Conservation (phyloP, 148 eudicot genomes). For the Chenopodium suecicum region DNA sequence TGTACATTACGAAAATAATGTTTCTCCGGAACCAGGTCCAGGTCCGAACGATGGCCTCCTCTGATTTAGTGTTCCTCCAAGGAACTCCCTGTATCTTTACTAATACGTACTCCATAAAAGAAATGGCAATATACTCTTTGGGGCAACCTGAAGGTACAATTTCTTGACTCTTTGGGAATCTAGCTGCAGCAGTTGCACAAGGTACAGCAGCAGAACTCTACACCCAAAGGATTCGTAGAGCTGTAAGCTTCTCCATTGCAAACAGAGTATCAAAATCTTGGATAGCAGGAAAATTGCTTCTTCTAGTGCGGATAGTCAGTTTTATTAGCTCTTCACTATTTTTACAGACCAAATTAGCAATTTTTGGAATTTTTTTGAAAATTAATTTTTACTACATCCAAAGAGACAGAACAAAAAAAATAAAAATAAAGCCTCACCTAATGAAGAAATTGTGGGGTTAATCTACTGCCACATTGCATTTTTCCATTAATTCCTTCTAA, state of each 20-base stretch:
- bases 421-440: no score
- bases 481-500: no score
- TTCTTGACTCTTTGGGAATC: slow-evolving; percentile 11
- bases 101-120: not conserved
- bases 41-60: slow-evolving; percentile 14
- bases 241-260: not conserved
- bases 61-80: slow-evolving; percentile 10
- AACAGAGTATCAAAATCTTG: not conserved
- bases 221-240: slow-evolving; percentile 17
- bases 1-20: not conserved
- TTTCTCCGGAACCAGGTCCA: not conserved
- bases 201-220: not conserved
- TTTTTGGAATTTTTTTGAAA: no score
- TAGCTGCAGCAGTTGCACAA: not conserved
- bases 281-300: slow-evolving; percentile 8
- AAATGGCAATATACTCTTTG: not conserved
- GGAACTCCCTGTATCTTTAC: not conserved
- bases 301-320: slow-evolving; percentile 20
- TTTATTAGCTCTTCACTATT: not conserved
- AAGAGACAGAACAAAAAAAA: no score
- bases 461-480: no score
- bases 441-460: no score
- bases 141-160: slow-evolving; percentile 13
- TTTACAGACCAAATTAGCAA: no score
- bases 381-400: no score